Evolutionary conservation across 495 filamentous ascomycete genomes (phyloP).

Genomic region (Lasiosphaeria ovina): DNA sequence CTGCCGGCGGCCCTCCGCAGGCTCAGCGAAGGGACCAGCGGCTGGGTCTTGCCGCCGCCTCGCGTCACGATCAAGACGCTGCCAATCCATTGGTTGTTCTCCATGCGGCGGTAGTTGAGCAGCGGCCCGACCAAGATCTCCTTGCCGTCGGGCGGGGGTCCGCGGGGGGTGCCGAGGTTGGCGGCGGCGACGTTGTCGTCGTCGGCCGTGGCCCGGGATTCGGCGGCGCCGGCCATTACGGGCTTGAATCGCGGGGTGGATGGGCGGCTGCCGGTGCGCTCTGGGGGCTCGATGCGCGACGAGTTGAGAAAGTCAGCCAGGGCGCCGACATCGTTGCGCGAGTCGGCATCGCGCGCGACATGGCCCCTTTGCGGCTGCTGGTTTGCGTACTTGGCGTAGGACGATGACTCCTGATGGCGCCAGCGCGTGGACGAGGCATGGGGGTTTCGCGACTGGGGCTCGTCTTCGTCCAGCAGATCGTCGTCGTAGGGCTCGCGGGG

Average conservation of each 20-base stretch:
- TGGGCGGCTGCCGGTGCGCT: constrained; percentile 11
- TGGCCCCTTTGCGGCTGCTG: constrained; percentile 20
- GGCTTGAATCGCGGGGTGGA: constrained; percentile 38
- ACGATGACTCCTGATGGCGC: constrained; percentile 53
- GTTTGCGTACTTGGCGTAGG: constrained; percentile 32
- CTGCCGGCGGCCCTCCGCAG: constrained; percentile 30
- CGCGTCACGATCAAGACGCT: constrained; percentile 78
- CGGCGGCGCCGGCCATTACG: constrained; percentile 38
- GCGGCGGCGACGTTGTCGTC: constrained; percentile 9
- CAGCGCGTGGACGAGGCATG: constrained; percentile 49
- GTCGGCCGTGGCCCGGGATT: constrained; percentile 21
- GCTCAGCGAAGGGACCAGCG: constrained; percentile 30
- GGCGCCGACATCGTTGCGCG: constrained; percentile 39
- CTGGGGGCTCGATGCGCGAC: constrained; percentile 41
- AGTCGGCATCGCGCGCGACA: constrained; percentile 40
- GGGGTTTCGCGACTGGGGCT: constrained; percentile 35
- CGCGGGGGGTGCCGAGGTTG: neutral
- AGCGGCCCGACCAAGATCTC: constrained; percentile 77
- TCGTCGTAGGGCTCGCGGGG: constrained; percentile 18
- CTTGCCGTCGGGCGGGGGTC: constrained; percentile 38
- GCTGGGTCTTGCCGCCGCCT: constrained; percentile 53
- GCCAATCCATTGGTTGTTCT: constrained; percentile 71
- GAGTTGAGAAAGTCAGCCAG: constrained; percentile 52
- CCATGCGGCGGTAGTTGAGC: constrained; percentile 83
- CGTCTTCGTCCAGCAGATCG: constrained; percentile 29